Evolutionary conservation across 768 basidiomycete species (phyloP), one percentile per base, ranked within the genome.

Genomic region (Hygrocybe coccinea): DNA sequence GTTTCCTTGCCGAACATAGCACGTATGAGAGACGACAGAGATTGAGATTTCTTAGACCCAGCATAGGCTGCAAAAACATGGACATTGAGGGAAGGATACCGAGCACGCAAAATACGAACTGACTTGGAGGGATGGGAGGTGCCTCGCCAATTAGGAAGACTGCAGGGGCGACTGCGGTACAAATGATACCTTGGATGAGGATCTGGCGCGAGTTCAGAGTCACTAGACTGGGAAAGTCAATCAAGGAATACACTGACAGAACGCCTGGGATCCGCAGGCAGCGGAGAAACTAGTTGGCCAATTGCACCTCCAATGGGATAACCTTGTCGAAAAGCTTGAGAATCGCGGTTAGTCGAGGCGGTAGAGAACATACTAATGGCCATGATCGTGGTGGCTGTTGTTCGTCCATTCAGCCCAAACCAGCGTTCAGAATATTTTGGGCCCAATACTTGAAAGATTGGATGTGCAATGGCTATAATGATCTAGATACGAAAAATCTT

Each of bases 91-190:
- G 41, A 44, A 15, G 45, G n/a, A 36, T 39, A 7, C 47, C 22
- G 21, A 37, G 24, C 24, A 53, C 47, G 17, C 19, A 2, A 49
- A 25, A 9, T 33, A 15, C 25, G 25, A 46, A 56, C 79, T 38
- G 68, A 92, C 90, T 91, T 0, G 91, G 91, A 24, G 91, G 91
- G 7, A 78, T 83, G 19, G 89, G 88, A 6, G 91, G 91, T 1
- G 77, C 74, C 33, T 73, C 73, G 1, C 73, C 63, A 21, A 94
- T 79, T 21, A 90, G 65, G 46, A 91, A 72, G 2, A 81, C 72
- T 17, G 77, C 73, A 0, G 89, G 89, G 8, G 74, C 64, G 1
- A 76, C 79, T 1, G 71, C 87, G 1, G 86, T 87, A 14, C 80
- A 81, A 15, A 90, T 78, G 56, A 91, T 84, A 2, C 78, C 90